phyloP scores from a whole-genome alignment of 2,329 filamentous ascomycete species.

The Metarhizium humberi region DNA sequence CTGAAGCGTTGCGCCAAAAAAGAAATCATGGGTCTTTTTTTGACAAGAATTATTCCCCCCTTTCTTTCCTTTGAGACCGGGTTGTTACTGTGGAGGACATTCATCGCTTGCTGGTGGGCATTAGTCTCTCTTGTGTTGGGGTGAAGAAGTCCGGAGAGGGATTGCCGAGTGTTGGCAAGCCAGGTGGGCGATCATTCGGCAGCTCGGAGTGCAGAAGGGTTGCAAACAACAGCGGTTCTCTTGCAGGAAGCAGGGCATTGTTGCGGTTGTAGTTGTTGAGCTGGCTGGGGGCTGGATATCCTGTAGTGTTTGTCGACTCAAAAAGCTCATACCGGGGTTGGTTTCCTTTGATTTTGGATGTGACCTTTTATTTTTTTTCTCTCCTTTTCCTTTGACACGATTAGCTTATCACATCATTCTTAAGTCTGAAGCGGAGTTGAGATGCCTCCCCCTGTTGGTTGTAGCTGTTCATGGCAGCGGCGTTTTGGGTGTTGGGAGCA shows the following conservation, averaged over 20 bases:
- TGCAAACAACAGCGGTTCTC: not conserved
- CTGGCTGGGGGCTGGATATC: not conserved
- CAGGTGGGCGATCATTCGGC: not conserved
- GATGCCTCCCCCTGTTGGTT: constrained; percentile 12
- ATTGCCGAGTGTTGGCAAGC: not conserved
- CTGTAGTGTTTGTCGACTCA: not conserved
- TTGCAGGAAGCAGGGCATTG: not conserved
- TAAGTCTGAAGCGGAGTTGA: constrained; percentile 2
- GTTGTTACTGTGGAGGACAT: not conserved
- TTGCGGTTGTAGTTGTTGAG: not conserved
- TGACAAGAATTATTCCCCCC: not conserved
- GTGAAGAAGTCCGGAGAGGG: not conserved
- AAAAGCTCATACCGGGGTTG: not conserved
- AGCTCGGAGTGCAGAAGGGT: not conserved
- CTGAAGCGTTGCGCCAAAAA: constrained; percentile 3
- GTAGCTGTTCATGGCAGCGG: constrained; percentile 22
- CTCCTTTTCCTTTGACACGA: constrained; percentile 1
- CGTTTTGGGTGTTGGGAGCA: constrained; percentile 20
- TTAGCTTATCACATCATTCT: constrained; percentile 3
- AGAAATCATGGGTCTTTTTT: not conserved
- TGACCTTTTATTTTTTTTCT: not conserved
- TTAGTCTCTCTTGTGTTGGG: not conserved
- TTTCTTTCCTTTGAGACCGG: not conserved
- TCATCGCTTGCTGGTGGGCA: not conserved
- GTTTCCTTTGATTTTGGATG: not conserved